These are phyloP conservation scores for Solanum okadae DNA, from an alignment of 257 asterid genomes.

Conservation along the genomic window DNA sequence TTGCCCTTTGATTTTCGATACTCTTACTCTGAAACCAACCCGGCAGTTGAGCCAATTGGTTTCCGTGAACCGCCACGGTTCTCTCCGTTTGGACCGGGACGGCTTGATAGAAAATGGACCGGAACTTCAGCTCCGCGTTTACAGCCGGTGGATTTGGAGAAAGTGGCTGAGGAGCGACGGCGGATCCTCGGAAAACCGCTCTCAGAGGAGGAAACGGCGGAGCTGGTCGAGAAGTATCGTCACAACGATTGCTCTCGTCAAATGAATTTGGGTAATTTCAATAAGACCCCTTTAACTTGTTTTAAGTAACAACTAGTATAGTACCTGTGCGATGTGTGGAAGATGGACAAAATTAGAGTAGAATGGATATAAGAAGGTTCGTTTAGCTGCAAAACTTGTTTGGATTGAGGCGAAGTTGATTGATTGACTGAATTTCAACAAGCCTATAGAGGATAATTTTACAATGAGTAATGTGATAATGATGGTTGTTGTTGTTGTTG, in stretches of 20 bases:
- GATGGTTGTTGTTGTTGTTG: neutral
- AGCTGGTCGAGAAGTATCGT: slow-evolving; percentile 79
- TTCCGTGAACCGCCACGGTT: slow-evolving; percentile 65
- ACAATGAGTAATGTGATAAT: neutral
- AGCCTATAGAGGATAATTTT: neutral
- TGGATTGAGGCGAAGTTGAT: neutral
- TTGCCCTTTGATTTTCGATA: slow-evolving; percentile 75
- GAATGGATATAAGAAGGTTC: neutral
- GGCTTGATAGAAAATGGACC: slow-evolving; percentile 75
- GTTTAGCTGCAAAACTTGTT: neutral
- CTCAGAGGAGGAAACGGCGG: slow-evolving; percentile 53
- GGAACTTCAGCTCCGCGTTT: slow-evolving; percentile 57
- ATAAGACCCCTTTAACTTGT: neutral
- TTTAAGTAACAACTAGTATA: neutral
- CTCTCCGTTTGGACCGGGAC: slow-evolving; percentile 87
- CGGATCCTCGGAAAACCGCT: slow-evolving; percentile 57
- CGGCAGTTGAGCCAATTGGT: slow-evolving; percentile 55
- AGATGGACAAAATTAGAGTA: neutral
- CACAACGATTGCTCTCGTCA: slow-evolving; percentile 70
- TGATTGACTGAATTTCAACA: neutral
- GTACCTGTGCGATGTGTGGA: neutral
- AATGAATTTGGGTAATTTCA: slow-evolving; percentile 59
- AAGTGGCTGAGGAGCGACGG: slow-evolving; percentile 38
- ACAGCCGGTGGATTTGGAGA: slow-evolving; percentile 29
- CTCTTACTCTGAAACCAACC: slow-evolving; percentile 73